These are phyloP conservation scores for Jacaranda copaia DNA, from an alignment of 257 asterid genomes.

Conservation along the genomic window DNA sequence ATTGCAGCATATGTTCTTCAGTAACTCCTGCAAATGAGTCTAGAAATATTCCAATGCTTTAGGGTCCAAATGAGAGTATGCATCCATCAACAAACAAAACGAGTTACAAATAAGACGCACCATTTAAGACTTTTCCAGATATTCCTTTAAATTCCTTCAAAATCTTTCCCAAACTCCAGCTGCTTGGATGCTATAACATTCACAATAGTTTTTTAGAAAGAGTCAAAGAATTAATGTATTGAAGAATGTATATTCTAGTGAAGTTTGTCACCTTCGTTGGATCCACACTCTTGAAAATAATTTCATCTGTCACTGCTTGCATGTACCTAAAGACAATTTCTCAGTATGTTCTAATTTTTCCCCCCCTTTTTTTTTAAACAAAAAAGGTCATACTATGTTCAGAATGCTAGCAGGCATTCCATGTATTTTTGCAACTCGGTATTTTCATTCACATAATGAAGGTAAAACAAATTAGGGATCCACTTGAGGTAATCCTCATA, in stretches of 20 bases:
- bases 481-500: constrained; percentile 22
- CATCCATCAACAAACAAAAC: background rate
- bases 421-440: background rate
- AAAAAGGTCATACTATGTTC: background rate
- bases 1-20: constrained; percentile 65
- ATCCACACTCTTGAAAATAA: constrained; percentile 70
- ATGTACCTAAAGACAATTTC: constrained; percentile 68
- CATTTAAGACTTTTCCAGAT: constrained; percentile 59
- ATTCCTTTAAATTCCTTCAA: constrained; percentile 75
- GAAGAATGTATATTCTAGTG: constrained; percentile 24
- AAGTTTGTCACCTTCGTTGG: constrained; percentile 69
- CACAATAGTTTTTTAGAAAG: constrained; percentile 30
- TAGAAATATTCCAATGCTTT: constrained; percentile 42
- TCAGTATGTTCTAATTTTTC: constrained; percentile 21
- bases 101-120: constrained; percentile 43
- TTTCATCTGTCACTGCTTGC: constrained; percentile 96
- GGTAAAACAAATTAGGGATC: background rate
- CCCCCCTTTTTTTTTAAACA: too few relatives aligned
- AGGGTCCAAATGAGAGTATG: constrained; percentile 23
- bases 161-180: constrained; percentile 77
- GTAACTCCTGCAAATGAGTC: constrained; percentile 77
- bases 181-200: constrained; percentile 76
- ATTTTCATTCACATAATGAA: background rate
- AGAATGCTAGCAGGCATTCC: background rate
- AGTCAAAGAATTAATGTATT: constrained; percentile 19